Base-by-base conservation (phyloP, 768 basidiomycete species). In the Jaapia argillacea region DNA sequence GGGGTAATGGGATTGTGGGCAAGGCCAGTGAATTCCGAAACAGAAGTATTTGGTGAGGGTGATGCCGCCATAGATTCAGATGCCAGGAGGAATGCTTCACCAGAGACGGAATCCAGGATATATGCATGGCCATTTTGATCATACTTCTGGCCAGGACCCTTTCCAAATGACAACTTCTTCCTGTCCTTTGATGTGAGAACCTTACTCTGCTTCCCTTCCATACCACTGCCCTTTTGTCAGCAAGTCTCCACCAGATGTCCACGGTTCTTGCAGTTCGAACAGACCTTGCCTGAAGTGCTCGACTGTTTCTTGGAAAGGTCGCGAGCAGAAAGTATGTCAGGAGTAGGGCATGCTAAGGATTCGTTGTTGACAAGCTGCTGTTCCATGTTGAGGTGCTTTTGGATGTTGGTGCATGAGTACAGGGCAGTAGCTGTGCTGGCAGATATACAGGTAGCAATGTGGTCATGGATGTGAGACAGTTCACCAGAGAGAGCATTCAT, bases 401-500 rank as follows among this genome's bases (percentile, higher is more conserved):
- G 28, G 16, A 33, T 33, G 14, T 31, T 23, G 25, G 7, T 18
- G 10, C 22, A 16, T n/a, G 42, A 28, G 26, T 20, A 18, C 10
- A 31, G 28, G 6, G 12, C 22, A 13, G 27, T 18, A 1, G 12
- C n/a, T 4, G 43, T 28, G 5, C 26, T 42, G 5, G n/a, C 24
- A 6, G 40, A 21, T 14, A 45, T 39, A 22, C 41, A 18, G 20
- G 45, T 24, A 5, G 41, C 42, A 13, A 52, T 33, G 13, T 48
- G 45, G 25, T 52, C 41, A 5, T 42, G 31, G 1, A 55, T 39
- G 16, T 31, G 21, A 0, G 38, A 21, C 16, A 52, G 41, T 0
- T 52, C 45, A 1, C 42, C 18, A 1, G 45, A 50, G 26, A 53
- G 37, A 1, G 52, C 36, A 24, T 50, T 46, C 7, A 50, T 40